Evolutionary conservation across 2,329 filamentous ascomycete species (phyloP), one percentile per base, ranked within the genome.

Genomic region (Penicillium rolfsii): DNA sequence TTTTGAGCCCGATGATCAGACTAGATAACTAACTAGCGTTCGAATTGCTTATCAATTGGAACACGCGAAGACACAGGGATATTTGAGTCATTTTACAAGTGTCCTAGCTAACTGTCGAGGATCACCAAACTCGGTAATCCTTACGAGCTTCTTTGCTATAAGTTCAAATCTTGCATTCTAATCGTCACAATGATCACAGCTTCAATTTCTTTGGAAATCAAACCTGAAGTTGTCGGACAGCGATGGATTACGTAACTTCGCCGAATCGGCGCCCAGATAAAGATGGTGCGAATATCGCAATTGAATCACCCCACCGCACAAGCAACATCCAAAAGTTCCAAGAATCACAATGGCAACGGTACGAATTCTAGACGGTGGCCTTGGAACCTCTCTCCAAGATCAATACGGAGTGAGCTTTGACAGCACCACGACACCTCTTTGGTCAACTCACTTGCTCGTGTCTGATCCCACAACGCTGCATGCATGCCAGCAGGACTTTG

Each of bases 381-480:
- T 90, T 24, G 88, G 88, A 36, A 90, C 88, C 2, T 85, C 86
- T 0, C 84, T 90, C 2, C 83, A 88, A 69, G 83, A 87, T 61
- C 61, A 82, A 30, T 84, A 88, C 71, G 73, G 74, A 58, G 70
- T 84, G 61, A 77, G 71, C 14, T 90, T 90, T 72, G 75, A 77
- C 55, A 73, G 63, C 41, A 60, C 77, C 30, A 70, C 76, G 40
- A 77, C 75, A 11, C 88, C 88, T 0, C 81, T 90, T 41, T 90
- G 88, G 88, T 89, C 88, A 0, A 87, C 87, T 0, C 83, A 90
- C 68, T 80, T 89, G 5, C 81, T 90, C n/a, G 69, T 89, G 56
- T 78, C 82, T 38, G 79, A 82, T 64, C 81, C 79, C 2, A 65
- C 77, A 7, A 85, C 81, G 0, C 81, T 89, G 8, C 74, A 80